Conservation (phyloP, 1,139 yeast genomes). For the Kodamaea ohmeri region DNA sequence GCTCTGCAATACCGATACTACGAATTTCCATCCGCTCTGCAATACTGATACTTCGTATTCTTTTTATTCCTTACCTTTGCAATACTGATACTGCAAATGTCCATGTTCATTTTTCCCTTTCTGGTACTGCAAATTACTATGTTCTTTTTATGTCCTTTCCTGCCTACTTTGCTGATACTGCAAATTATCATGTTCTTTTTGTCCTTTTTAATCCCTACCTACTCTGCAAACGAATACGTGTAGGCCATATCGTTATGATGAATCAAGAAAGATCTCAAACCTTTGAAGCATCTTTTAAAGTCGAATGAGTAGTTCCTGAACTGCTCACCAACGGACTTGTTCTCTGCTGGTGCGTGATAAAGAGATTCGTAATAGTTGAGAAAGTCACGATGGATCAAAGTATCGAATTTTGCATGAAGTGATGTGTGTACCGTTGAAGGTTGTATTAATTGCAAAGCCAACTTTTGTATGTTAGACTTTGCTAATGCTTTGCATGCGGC, state of each 20-base stretch:
- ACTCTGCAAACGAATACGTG: not conserved
- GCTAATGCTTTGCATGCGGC: not conserved
- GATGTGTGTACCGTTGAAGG: not conserved
- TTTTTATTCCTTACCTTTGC: not conserved
- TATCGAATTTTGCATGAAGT: constrained; percentile 9
- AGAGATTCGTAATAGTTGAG: constrained; percentile 11
- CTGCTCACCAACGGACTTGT: constrained; percentile 7
- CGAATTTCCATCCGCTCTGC: too few species aligned
- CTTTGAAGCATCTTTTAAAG: constrained; percentile 7
- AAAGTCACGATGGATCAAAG: constrained; percentile 11
- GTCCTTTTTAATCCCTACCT: not conserved
- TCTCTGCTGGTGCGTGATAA: constrained; percentile 4
- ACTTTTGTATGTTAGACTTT: not conserved
- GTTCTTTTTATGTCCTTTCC: too few species aligned
- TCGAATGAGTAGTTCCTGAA: constrained; percentile 13
- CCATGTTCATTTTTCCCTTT: too few species aligned
- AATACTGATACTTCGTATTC: too few species aligned
- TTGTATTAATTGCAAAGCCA: constrained; percentile 5
- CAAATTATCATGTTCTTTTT: too few species aligned
- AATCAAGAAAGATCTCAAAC: constrained; percentile 7
- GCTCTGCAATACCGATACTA: too few species aligned
- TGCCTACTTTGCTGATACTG: too few species aligned
- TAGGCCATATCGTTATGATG: constrained; percentile 7
- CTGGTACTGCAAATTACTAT: too few species aligned
- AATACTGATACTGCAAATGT: too few species aligned